Base-by-base conservation (phyloP, 2,329 filamentous ascomycete genomes). In the Fusarium drepaniforme region DNA sequence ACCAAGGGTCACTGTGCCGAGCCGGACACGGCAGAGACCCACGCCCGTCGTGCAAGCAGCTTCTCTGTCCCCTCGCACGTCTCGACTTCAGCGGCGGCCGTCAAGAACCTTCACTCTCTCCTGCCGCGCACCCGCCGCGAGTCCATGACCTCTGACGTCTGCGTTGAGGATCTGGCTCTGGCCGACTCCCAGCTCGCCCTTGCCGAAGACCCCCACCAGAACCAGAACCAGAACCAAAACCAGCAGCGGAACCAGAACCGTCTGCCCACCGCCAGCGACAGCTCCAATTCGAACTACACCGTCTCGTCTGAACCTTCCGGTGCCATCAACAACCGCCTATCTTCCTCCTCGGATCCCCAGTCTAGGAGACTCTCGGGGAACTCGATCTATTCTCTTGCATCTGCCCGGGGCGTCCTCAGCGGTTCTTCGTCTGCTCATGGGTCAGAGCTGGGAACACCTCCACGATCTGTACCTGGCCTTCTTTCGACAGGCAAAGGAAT, bases 321-420 rank as follows among this genome's bases (percentile, higher is more conserved):
- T 72, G 83, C 83, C 58, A 79, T 85, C 46, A 84, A 85, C 57
- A 53, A 74, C 42, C 68, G 71, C 30, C 60, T 70, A 63, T 84
- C 86, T 23, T 89, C 89, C 15, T 82, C 86, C 68, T 88, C 88
- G 18, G 88, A 89, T 23, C 78, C 82, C 25, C 86, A 92, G 44
- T 86, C 86, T 53, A 93, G 94, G 78, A 90, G 93, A 61, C 86
- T 93, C 80, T 95, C 93, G 28, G 89, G 93, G 70, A 94, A 92
- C 9, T 96, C 93, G 1, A 85, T 94, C 61, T 93, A 93, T 79
- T 94, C 93, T 37, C 84, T 93, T 28, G 89, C 90, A 53, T 93
- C 92, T 8, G 89, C 87, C 64, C 88, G 88, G 56, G 88, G 86
- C 37, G 84, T 86, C 33, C 69, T 80, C 18, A 80, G 88, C 72